phyloP scores from a whole-genome alignment of 202 grass and related monocot species.

The Brachypodium distachyon region DNA sequence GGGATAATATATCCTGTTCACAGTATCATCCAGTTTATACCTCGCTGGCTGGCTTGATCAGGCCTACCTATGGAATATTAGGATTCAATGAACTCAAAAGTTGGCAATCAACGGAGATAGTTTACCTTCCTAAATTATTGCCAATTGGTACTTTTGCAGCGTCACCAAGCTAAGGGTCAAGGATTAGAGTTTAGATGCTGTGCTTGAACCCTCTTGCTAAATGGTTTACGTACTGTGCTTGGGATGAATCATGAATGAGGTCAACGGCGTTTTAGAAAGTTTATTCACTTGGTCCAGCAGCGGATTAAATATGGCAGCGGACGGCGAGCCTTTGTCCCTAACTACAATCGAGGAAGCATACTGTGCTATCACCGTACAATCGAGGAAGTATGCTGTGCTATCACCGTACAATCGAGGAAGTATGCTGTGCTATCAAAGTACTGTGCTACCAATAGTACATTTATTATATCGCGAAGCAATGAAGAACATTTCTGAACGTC shows the following conservation, averaged over 20 bases:
- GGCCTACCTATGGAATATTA: neutral
- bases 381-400: too few relatives aligned
- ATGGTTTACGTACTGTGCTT: neutral
- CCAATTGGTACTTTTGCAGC: neutral
- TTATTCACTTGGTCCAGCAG: neutral
- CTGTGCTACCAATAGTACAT: too few relatives aligned
- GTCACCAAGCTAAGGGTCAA: conserved; percentile 2
- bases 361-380: too few relatives aligned
- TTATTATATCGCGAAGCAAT: too few relatives aligned
- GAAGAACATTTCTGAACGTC: too few relatives aligned
- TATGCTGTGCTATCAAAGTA: too few relatives aligned
- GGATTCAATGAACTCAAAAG: neutral
- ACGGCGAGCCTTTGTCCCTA: neutral
- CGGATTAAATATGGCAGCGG: neutral
- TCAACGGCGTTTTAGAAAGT: neutral
- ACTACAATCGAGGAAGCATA: too few relatives aligned
- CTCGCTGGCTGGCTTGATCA: conserved; percentile 2
- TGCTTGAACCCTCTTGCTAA: neutral
- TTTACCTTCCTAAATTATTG: neutral
- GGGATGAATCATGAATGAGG: neutral
- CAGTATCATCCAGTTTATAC: neutral
- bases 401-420: too few relatives aligned
- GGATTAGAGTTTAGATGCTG: neutral
- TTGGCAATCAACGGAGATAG: neutral
- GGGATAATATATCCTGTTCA: neutral